Percentiles rank a stretch among this genome's conserved stretches.
These are phyloP conservation scores for Adansonia rubrostipa DNA, from an alignment of 441 rosid species.

Conservation along the genomic window DNA sequence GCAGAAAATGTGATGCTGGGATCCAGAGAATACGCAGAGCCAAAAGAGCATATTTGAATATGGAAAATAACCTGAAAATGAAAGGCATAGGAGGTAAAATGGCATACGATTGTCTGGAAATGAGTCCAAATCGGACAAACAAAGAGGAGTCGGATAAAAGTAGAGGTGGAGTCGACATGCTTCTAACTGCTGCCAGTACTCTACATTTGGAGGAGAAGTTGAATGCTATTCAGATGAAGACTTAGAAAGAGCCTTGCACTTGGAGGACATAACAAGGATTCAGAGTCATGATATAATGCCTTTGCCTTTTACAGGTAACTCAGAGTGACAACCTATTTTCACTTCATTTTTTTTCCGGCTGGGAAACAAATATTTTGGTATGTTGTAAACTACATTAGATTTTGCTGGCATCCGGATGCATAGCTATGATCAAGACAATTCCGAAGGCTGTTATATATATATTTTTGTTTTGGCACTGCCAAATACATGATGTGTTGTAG, in stretches of 20 bases:
- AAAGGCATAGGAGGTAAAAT: conserved; percentile 26
- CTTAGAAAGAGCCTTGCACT: conserved; percentile 9
- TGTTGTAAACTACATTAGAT: conserved; percentile 38
- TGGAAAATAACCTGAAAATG: conserved; percentile 37
- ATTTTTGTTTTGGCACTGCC: conserved; percentile 21
- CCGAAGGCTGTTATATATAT: conserved; percentile 29
- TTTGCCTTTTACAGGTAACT: conserved; percentile 22
- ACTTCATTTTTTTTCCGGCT: conserved; percentile 19
- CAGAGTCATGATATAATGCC: conserved; percentile 14
- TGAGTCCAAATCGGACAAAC: conserved; percentile 31
- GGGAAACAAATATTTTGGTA: conserved; percentile 33
- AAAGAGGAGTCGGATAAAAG: conserved; percentile 42
- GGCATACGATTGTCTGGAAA: conserved; percentile 26
- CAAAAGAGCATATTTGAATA: conserved; percentile 38
- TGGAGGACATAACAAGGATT: conserved; percentile 16
- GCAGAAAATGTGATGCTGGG: conserved; percentile 67
- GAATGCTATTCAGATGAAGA: conserved; percentile 36
- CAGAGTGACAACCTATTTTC: conserved; percentile 27
- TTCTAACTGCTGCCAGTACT: conserved; percentile 70
- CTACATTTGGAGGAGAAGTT: conserved; percentile 54
- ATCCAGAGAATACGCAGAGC: conserved; percentile 55
- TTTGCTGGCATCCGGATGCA: conserved; percentile 35
- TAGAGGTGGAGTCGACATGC: conserved; percentile 79
- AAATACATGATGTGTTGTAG: not conserved
- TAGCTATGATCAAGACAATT: conserved; percentile 23